Conservation (phyloP, 2,329 filamentous ascomycete species). For the Drechslerella coelobrocha region DNA sequence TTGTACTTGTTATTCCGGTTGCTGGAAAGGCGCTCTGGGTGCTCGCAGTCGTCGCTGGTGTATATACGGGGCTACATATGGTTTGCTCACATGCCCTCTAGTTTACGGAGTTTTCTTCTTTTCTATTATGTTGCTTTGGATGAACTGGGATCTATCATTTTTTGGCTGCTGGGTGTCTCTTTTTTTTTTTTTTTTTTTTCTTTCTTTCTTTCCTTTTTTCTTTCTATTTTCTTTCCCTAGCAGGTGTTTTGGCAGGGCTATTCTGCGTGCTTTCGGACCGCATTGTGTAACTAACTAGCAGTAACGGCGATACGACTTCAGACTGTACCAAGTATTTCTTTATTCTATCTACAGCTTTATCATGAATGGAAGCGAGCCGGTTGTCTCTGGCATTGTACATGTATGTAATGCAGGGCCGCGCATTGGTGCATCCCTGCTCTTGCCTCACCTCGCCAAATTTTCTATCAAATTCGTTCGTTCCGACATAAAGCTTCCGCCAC, state of each 20-base stretch:
- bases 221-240: no score
- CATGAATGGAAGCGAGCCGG: no score
- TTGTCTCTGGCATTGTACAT: no score
- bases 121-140: conserved; percentile 7
- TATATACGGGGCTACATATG: conserved; percentile 9
- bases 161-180: no score
- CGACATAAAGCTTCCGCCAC: conserved; percentile 10
- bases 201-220: no score
- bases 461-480: conserved; percentile 15
- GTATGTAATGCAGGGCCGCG: neutral
- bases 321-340: no score
- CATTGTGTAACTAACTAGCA: no score
- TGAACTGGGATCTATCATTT: no score
- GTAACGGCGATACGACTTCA: conserved; percentile 42
- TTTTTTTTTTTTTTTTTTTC: no score
- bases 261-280: no score
- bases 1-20: neutral
- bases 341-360: conserved; percentile 2
- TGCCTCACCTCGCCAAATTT: conserved; percentile 2
- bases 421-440: neutral
- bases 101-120: conserved; percentile 7
- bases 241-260: no score
- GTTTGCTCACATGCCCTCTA: conserved; percentile 4
- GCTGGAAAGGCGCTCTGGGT: neutral
- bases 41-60: no score